A percentile compares a stretch with the other conserved stretches of the same genome.
These are phyloP conservation scores for Forsythia suspensa DNA, from an alignment of 257 asterid genomes.

Conservation along the genomic window DNA sequence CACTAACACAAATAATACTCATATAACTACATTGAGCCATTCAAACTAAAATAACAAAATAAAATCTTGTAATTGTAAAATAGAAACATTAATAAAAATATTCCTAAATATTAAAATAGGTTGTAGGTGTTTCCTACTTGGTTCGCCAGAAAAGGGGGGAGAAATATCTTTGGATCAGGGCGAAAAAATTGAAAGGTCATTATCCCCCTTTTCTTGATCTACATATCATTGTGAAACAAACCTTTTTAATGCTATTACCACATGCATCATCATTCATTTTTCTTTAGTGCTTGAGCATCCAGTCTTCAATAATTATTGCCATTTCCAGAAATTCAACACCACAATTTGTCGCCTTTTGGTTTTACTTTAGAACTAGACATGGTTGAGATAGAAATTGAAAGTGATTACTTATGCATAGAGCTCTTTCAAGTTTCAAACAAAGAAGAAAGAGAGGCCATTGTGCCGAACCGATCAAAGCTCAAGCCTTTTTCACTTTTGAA, in stretches of 20 bases:
- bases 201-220: neutral
- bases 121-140: too few species aligned
- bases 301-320: constrained; percentile 37
- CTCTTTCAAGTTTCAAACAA: constrained; percentile 19
- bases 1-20: too few species aligned
- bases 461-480: constrained; percentile 22
- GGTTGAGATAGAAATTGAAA: constrained; percentile 8
- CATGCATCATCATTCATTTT: constrained; percentile 23
- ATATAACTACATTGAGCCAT: too few species aligned
- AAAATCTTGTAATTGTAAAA: too few species aligned
- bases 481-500: constrained; percentile 23
- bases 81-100: too few species aligned
- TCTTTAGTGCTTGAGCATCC: constrained; percentile 29
- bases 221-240: constrained; percentile 23
- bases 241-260: neutral
- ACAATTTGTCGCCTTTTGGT: constrained; percentile 13
- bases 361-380: neutral
- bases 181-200: too few species aligned
- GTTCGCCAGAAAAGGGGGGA: too few species aligned
- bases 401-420: constrained; percentile 46
- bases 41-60: too few species aligned
- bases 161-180: too few species aligned
- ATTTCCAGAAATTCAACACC: constrained; percentile 27
- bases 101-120: too few species aligned
- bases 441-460: constrained; percentile 28